These are phyloP conservation scores for Conringia planisiliqua DNA, from an alignment of 345 rosid species.

Conservation along the genomic window DNA sequence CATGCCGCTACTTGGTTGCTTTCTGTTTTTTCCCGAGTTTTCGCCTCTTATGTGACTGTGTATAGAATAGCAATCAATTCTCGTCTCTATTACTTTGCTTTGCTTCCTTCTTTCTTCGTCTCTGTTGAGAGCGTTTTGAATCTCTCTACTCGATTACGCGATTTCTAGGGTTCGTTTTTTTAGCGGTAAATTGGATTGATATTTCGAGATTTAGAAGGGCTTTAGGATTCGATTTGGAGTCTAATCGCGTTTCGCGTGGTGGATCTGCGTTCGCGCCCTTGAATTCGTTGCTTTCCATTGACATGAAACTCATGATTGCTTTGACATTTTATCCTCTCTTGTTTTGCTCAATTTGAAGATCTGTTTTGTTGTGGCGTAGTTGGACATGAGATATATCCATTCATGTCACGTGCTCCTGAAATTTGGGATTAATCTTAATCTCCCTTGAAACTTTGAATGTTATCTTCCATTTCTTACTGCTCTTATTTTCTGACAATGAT, in stretches of 20 bases:
- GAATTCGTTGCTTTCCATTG: background rate
- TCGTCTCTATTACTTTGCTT: slow-evolving; percentile 15
- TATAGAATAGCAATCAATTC: slow-evolving; percentile 23
- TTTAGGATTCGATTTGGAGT: slow-evolving; percentile 37
- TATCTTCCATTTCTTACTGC: background rate
- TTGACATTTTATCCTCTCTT: background rate
- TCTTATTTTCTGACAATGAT: background rate
- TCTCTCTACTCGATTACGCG: background rate
- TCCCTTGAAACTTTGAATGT: background rate
- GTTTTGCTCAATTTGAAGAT: background rate
- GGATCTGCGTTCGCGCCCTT: slow-evolving; percentile 53
- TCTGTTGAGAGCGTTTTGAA: slow-evolving; percentile 19
- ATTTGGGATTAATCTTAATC: background rate
- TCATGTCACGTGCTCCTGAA: background rate
- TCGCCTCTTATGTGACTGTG: slow-evolving; percentile 12
- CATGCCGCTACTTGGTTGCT: slow-evolving; percentile 34
- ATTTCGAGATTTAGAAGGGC: slow-evolving; percentile 35
- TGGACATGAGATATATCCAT: background rate
- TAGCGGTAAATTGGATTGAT: slow-evolving; percentile 33
- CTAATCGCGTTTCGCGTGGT: slow-evolving; percentile 19
- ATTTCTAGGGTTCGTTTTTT: slow-evolving; percentile 25
- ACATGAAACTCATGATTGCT: slow-evolving; percentile 9
- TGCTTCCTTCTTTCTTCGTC: slow-evolving; percentile 18
- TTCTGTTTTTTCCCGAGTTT: slow-evolving; percentile 16
- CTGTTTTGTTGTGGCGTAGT: background rate